Percentiles rank a stretch among this genome's conserved stretches.
Conservation (phyloP, 768 basidiomycete species). For the Podaxis mareebaensis region DNA sequence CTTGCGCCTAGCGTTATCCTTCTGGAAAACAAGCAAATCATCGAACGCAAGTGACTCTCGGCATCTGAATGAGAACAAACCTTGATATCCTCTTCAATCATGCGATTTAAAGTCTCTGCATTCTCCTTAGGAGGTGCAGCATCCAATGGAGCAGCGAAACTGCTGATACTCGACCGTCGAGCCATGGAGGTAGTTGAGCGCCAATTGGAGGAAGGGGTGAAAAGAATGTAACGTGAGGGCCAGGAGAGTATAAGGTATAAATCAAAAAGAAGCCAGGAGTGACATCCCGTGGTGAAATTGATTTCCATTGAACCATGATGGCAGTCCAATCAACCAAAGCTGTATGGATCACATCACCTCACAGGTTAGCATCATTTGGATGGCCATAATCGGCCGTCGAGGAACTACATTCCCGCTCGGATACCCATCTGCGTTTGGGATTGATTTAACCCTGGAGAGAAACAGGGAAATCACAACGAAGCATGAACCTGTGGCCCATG, state of each 20-base stretch:
- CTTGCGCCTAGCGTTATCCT: conserved; percentile 22
- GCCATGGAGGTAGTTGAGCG: not conserved
- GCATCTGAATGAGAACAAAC: conserved; percentile 3
- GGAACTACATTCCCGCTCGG: no score
- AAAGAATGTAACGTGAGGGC: not conserved
- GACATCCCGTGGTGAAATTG: conserved; percentile 8
- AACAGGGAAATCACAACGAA: no score
- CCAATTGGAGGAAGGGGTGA: not conserved
- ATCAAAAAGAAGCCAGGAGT: conserved; percentile 5
- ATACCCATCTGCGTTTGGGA: no score
- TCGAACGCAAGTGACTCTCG: not conserved
- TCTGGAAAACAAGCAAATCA: conserved; percentile 9
- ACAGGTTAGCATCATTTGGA: not conserved
- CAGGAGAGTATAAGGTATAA: conserved; percentile 4
- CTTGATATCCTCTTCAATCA: conserved; percentile 21
- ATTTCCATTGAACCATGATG: conserved; percentile 2
- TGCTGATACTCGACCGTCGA: conserved; percentile 10
- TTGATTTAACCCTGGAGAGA: no score
- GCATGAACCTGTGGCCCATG: no score
- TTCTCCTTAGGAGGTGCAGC: conserved; percentile 13
- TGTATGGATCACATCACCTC: not conserved
- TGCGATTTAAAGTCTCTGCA: conserved; percentile 12
- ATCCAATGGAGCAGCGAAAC: conserved; percentile 2
- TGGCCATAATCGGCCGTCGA: no score
- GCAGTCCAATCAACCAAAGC: not conserved